These are phyloP conservation scores for Malus hybrid DNA, from an alignment of 331 rosid species.

Conservation along the genomic window DNA sequence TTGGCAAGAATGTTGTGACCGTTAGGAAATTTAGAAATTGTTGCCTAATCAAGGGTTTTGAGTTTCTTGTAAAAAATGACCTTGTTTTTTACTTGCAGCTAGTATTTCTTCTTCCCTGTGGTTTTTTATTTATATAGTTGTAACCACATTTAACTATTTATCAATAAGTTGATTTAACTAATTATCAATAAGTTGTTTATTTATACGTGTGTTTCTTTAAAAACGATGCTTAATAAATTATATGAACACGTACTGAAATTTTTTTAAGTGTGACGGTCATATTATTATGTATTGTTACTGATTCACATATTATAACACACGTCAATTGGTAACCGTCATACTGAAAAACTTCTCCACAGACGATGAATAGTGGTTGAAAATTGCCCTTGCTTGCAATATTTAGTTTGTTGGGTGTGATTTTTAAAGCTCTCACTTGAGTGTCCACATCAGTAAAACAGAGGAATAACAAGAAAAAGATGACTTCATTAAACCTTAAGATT, in stretches of 20 bases:
- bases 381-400: not conserved
- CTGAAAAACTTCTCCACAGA: too few species aligned
- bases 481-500: not conserved
- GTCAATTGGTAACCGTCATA: too few species aligned
- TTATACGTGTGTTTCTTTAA: not conserved
- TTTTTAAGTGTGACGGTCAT: too few species aligned
- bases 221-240: not conserved
- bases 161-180: too few species aligned
- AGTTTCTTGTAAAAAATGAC: not conserved
- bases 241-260: too few species aligned
- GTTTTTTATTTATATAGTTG: not conserved
- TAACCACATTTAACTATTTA: not conserved
- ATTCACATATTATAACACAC: too few species aligned
- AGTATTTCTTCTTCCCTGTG: not conserved
- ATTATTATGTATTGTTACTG: too few species aligned
- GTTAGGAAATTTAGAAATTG: not conserved
- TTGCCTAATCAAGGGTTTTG: not conserved
- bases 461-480: not conserved
- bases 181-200: not conserved
- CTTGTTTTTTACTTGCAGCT: not conserved
- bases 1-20: not conserved
- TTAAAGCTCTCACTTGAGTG: too few species aligned
- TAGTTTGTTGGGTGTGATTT: not conserved
- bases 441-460: not conserved
- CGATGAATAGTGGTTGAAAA: not conserved